A percentile compares a stretch with the other conserved stretches of the same genome.
Conservation (phyloP, 768 basidiomycete species). For the Pleurotus tuber-regium region DNA sequence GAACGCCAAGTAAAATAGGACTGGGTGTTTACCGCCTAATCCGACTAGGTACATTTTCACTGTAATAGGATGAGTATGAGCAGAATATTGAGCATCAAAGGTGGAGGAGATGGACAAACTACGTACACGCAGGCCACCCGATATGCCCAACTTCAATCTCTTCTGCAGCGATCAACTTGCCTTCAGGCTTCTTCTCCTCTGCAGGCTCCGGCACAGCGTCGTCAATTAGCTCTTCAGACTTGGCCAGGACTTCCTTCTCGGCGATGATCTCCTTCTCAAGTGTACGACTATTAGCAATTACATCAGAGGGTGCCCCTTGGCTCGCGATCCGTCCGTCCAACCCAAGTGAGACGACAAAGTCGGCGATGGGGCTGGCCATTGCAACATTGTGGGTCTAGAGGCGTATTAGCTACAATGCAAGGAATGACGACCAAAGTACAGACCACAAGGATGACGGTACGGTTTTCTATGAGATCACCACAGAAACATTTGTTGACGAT, state of each 20-base stretch:
- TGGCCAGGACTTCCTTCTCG: slow-evolving; percentile 32
- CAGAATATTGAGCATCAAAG: too few species aligned
- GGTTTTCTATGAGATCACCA: slow-evolving; percentile 37
- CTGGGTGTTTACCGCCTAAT: slow-evolving; percentile 19
- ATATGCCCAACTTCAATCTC: slow-evolving; percentile 48
- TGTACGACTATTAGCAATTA: slow-evolving; percentile 33
- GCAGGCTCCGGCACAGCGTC: slow-evolving; percentile 13
- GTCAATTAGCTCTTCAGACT: slow-evolving; percentile 17
- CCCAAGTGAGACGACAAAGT: slow-evolving; percentile 44
- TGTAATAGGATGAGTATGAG: slow-evolving; percentile 1
- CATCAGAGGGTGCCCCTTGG: slow-evolving; percentile 43
- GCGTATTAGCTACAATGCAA: slow-evolving; percentile 11
- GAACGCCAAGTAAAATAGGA: slow-evolving; percentile 20
- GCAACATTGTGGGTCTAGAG: slow-evolving; percentile 45
- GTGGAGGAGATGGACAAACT: too few species aligned
- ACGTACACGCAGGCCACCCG: slow-evolving; percentile 26
- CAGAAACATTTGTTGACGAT: slow-evolving; percentile 50
- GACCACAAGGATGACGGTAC: slow-evolving; percentile 46
- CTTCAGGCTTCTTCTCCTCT: slow-evolving; percentile 25
- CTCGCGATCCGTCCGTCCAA: slow-evolving; percentile 41
- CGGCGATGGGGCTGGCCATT: slow-evolving; percentile 39
- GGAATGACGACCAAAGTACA: slow-evolving; percentile 2
- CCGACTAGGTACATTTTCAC: slow-evolving; percentile 24
- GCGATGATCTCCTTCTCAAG: slow-evolving; percentile 44
- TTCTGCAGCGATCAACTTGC: slow-evolving; percentile 50